These are phyloP conservation scores for Alnus rubra DNA, from an alignment of 306 rosid species.

Conservation along the genomic window DNA sequence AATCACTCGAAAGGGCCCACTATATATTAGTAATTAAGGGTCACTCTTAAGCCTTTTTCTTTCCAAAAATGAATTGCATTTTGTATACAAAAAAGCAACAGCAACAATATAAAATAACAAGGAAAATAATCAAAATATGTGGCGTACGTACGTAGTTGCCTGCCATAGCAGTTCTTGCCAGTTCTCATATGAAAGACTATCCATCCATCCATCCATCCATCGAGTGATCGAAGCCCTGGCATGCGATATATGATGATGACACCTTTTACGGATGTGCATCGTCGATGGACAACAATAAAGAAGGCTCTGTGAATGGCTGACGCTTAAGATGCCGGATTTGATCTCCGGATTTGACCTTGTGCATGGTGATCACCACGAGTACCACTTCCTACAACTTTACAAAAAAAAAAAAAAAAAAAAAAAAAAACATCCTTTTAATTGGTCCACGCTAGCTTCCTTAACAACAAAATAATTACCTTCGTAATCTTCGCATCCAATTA, in stretches of 20 bases:
- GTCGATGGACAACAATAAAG: conserved; percentile 16
- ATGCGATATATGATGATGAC: neutral
- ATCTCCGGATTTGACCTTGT: conserved; percentile 19
- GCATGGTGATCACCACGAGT: conserved; percentile 28
- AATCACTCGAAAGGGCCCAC: too few relatives aligned
- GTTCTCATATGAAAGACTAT: too few relatives aligned
- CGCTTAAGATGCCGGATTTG: conserved; percentile 22
- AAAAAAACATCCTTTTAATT: neutral
- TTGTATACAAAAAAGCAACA: too few relatives aligned
- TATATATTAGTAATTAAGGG: too few relatives aligned
- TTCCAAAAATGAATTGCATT: too few relatives aligned
- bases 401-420: too few relatives aligned
- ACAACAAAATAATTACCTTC: neutral
- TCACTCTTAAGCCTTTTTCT: too few relatives aligned
- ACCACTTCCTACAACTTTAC: neutral
- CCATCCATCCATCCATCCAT: too few relatives aligned
- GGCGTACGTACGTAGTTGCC: too few relatives aligned
- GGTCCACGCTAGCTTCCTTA: neutral
- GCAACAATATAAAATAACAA: too few relatives aligned
- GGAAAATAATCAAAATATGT: too few relatives aligned
- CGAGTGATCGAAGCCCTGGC: neutral
- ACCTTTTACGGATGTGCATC: conserved; percentile 9
- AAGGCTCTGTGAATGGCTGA: conserved; percentile 25
- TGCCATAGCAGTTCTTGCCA: too few relatives aligned
- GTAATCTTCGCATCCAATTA: neutral